Percentiles rank a stretch among this genome's conserved stretches.
Conservation (phyloP, 1,284 basidiomycete species). For the Inonotus obliquus region DNA sequence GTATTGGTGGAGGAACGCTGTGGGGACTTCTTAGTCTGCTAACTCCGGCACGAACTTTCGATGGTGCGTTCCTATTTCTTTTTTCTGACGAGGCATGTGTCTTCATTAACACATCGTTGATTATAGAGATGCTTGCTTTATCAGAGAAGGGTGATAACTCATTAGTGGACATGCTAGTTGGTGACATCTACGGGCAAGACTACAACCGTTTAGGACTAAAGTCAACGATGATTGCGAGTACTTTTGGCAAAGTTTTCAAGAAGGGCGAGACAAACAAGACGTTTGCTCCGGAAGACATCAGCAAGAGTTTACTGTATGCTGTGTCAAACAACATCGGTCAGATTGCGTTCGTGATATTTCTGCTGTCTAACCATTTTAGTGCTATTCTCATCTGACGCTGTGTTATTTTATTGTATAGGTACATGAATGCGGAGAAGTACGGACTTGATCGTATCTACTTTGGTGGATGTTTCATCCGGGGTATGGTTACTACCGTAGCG, state of each 20-base stretch:
- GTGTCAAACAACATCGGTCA: constrained; percentile 99
- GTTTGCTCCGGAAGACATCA: constrained; percentile 93
- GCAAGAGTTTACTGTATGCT: constrained; percentile 90
- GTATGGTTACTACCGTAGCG: constrained; percentile 34
- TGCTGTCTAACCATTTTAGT: constrained; percentile 15
- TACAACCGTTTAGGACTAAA: constrained; percentile 93
- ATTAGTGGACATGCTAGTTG: constrained; percentile 97
- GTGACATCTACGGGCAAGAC: constrained; percentile 97
- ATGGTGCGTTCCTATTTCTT: constrained; percentile 57
- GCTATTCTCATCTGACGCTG: constrained; percentile 14
- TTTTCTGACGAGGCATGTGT: constrained; percentile 9
- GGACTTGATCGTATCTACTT: constrained; percentile 97
- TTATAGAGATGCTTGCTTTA: constrained; percentile 89
- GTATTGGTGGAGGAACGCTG: constrained; percentile 97
- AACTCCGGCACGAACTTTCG: constrained; percentile 94
- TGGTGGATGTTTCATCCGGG: constrained; percentile 98
- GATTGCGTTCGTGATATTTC: constrained; percentile 81
- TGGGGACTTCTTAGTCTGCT: constrained; percentile 95
- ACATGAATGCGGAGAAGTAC: constrained; percentile 99
- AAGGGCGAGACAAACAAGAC: constrained; percentile 72
- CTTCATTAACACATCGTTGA: constrained; percentile 1
- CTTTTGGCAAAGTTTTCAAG: constrained; percentile 98
- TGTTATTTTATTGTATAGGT: constrained; percentile 44
- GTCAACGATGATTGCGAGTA: constrained; percentile 95
- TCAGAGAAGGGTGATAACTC: constrained; percentile 94